These are phyloP conservation scores for Calocybe indica DNA, from an alignment of 768 basidiomycete genomes.

Conservation along the genomic window DNA sequence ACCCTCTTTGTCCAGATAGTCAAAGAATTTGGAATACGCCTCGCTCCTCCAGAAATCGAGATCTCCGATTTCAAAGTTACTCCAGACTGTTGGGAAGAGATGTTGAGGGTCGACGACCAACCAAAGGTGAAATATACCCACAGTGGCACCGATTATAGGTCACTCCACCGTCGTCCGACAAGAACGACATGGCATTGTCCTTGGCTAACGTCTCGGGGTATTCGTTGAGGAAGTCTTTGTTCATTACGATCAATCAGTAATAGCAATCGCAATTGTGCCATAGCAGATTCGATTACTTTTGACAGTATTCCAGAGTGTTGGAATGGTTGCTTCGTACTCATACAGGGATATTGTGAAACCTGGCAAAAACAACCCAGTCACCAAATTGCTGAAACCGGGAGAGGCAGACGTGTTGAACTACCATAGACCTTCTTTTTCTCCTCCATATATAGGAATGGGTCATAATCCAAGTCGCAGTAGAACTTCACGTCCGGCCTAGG, in stretches of 20 bases:
- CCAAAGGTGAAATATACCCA: conserved; percentile 22
- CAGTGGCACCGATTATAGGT: conserved; percentile 77
- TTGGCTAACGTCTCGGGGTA: conserved; percentile 55
- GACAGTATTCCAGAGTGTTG: conserved; percentile 77
- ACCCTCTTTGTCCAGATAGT: conserved; percentile 70
- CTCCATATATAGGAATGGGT: conserved; percentile 87
- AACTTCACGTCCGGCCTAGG: conserved; percentile 77
- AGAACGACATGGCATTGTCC: conserved; percentile 76
- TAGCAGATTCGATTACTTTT: conserved; percentile 38
- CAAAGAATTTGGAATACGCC: conserved; percentile 79
- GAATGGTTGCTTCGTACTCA: conserved; percentile 83
- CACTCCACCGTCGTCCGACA: conserved; percentile 71
- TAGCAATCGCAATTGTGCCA: not conserved
- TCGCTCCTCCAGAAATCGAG: conserved; percentile 82
- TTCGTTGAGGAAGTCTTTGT: conserved; percentile 62
- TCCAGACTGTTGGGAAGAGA: conserved; percentile 59
- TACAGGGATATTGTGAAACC: conserved; percentile 80
- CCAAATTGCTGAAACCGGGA: not conserved
- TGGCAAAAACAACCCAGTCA: conserved; percentile 14
- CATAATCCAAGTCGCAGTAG: conserved; percentile 83
- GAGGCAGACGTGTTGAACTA: conserved; percentile 14
- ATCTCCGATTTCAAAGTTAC: conserved; percentile 88
- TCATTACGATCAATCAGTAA: too few relatives aligned
- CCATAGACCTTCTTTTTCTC: conserved; percentile 84
- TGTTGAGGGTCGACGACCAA: not conserved